Evolutionary conservation across 306 rosid species (phyloP), one percentile per base, ranked within the genome.

Genomic region (Gastrolobium villosum): DNA sequence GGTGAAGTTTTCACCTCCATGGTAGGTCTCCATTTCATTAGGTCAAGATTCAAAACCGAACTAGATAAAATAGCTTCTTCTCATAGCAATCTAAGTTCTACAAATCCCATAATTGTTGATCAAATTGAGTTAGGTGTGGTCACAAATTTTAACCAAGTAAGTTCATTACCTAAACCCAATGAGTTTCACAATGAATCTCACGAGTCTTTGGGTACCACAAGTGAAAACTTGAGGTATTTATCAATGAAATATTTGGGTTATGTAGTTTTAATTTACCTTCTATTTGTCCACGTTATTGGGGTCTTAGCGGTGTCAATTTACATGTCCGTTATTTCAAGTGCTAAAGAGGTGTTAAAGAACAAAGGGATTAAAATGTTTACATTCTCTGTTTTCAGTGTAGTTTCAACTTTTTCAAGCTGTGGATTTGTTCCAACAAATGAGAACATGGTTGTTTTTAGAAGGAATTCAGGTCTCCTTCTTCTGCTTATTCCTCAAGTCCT

Each of bases 401-500:
- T 91, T 68, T 91, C 97, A 4, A 86, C 92, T 7, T 91, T 91
- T 63, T 64, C 90, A 7, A 89, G 79, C 5, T 89, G 97, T 78
- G 97, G 94, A 2, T 89, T 79, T 44, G 48, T 91, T n/a, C 97
- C 94, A 2, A 91, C 94, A 8, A 91, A 86, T n/a, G 97, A 91
- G 26, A 91, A 89, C 84, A 88, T 89, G 97, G 6, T 86, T 11
- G 86, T 85, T 6, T 91, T 88, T 62, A 68, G 65, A 5, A 56
- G 68, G 37, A 86, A 92, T 50, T 86, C 88, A 0, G 92, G 87
- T 28, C 81, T 89, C 10, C 81, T 88, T 7, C 54, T 92, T 0
- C 78, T 92, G 32, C 80, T 92, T 1, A 74, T 85, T 31, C 84
- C 92, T 46, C 90, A 83, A 4, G 52, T 82, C 5, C 85, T 92